Evolutionary conservation across 768 basidiomycete species (phyloP).

Genomic region (Termitomyces titanicus): DNA sequence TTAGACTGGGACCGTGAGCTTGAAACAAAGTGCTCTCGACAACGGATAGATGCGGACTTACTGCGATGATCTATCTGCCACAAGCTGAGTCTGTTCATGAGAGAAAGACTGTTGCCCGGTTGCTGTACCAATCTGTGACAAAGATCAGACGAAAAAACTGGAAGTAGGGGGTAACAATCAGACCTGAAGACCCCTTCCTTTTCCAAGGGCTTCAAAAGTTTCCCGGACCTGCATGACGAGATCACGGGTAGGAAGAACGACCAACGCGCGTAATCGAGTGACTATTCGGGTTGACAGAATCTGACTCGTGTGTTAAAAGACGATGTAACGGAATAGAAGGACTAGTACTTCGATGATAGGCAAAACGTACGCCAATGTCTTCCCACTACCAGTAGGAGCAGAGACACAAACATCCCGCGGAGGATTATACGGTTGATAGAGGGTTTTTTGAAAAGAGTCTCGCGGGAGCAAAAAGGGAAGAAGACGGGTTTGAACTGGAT

Average conservation of each 20-base stretch:
- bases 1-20: conserved; percentile 43
- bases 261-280: conserved; percentile 80
- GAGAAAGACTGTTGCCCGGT: conserved; percentile 94
- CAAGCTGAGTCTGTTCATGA: conserved; percentile 82
- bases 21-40: background rate
- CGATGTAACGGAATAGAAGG: background rate
- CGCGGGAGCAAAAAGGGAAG: conserved; percentile 74
- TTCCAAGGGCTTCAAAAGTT: conserved; percentile 81
- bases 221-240: conserved; percentile 90
- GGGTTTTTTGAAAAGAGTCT: conserved; percentile 31
- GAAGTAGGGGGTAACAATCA: conserved; percentile 9
- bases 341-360: conserved; percentile 83
- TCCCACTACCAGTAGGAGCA: conserved; percentile 97
- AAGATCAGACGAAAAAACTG: background rate
- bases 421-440: conserved; percentile 65
- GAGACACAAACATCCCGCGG: conserved; percentile 88
- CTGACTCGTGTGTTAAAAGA: conserved; percentile 32
- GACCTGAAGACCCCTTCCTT: conserved; percentile 87
- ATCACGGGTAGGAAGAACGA: conserved; percentile 93
- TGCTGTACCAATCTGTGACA: conserved; percentile 64
- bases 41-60: conserved; percentile 26
- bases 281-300: conserved; percentile 69
- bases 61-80: conserved; percentile 55
- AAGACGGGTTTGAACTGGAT: conserved; percentile 81
- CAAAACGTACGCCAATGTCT: conserved; percentile 93